Base-by-base conservation (phyloP, 768 basidiomycete species). In the Hericium coralloides region DNA sequence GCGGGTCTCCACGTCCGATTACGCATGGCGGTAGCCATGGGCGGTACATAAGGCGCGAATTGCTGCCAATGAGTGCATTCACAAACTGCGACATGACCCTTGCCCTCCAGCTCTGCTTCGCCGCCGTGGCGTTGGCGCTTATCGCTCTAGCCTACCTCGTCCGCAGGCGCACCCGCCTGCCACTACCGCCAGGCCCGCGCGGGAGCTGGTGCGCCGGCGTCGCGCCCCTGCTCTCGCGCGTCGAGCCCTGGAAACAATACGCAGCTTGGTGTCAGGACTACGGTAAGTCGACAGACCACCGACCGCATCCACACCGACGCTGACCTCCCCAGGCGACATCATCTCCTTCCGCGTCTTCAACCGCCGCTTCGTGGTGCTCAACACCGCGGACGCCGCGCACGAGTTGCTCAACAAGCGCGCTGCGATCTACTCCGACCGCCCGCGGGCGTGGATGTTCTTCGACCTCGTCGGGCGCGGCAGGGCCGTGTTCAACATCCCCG, bases 401-500 rank as follows among this genome's bases (percentile, higher is more conserved):
- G 55, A 37, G 10, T 31, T 55, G 18, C 55, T 55, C 26, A 26
- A 47, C 36, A 37, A 8, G 2, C 43, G 47, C 26, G 18, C 45
- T 4, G 55, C 55, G 20, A 36, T 18, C 45, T 55, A 55, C 31
- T 49, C 47, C 18, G n/a, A 55, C 31, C 55, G 55, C 9, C 55
- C 55, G 8, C 23, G 14, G 3, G 26, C 47, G 15, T 12, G 17
- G 43, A 55, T 79, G 74, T 75, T 69, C 58, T 67, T 73, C 53
- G 71, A 72, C 6, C 59, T 79, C 25, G 76, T 75, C 55, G 74
- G 68, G 20, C 73, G 76, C 10, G 73, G 71, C 31, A 64, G 70
- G 55, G 60, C 73, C 1, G 68, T 78, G 10, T 76, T 79, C 67
- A 76, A 76, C 53, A 74, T 79, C 9, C 73, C 75, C 10, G 72